Evolutionary conservation across 2,329 filamentous ascomycete genomes (phyloP).

Genomic region (Coniella vitis): DNA sequence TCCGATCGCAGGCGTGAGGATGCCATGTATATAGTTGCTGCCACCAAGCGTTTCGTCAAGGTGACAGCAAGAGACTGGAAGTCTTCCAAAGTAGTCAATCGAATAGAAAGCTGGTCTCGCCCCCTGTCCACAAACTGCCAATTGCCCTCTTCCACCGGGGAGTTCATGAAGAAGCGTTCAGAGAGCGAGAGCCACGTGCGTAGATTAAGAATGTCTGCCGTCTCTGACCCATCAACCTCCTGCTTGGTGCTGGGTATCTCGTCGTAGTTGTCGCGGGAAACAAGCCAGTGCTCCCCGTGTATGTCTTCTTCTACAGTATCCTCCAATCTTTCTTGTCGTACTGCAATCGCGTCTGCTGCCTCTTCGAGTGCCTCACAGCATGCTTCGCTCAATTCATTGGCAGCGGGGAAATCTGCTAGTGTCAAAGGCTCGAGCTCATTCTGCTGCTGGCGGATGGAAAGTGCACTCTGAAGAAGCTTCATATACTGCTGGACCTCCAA

Average conservation of each 20-base stretch:
- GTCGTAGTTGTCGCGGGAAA: slow-evolving; percentile 36
- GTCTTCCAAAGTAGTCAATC: slow-evolving; percentile 68
- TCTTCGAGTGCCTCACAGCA: slow-evolving; percentile 61
- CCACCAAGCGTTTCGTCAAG: slow-evolving; percentile 63
- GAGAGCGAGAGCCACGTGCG: slow-evolving; percentile 58
- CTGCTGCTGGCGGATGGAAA: slow-evolving; percentile 32
- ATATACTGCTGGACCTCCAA: slow-evolving; percentile 69
- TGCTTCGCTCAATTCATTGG: slow-evolving; percentile 61
- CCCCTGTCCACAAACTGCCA: slow-evolving; percentile 52
- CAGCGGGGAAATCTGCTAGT: slow-evolving; percentile 56
- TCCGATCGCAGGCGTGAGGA: slow-evolving; percentile 58
- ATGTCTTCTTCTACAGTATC: slow-evolving; percentile 49
- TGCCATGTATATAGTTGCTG: slow-evolving; percentile 63
- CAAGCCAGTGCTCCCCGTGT: slow-evolving; percentile 61
- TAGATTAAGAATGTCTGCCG: slow-evolving; percentile 45
- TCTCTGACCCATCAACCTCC: slow-evolving; percentile 7
- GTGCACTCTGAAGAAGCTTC: slow-evolving; percentile 48
- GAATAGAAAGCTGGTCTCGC: slow-evolving; percentile 57
- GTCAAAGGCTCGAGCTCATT: slow-evolving; percentile 32
- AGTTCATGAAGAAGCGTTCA: slow-evolving; percentile 69
- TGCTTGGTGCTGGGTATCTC: slow-evolving; percentile 14
- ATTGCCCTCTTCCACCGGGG: slow-evolving; percentile 52
- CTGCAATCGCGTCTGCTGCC: slow-evolving; percentile 58
- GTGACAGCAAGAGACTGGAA: slow-evolving; percentile 63
- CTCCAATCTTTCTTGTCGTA: slow-evolving; percentile 58